Percentiles rank a stretch among this genome's conserved stretches.
phyloP scores from a whole-genome alignment of 2,329 filamentous ascomycete genomes.

The Xylaria arbuscula region DNA sequence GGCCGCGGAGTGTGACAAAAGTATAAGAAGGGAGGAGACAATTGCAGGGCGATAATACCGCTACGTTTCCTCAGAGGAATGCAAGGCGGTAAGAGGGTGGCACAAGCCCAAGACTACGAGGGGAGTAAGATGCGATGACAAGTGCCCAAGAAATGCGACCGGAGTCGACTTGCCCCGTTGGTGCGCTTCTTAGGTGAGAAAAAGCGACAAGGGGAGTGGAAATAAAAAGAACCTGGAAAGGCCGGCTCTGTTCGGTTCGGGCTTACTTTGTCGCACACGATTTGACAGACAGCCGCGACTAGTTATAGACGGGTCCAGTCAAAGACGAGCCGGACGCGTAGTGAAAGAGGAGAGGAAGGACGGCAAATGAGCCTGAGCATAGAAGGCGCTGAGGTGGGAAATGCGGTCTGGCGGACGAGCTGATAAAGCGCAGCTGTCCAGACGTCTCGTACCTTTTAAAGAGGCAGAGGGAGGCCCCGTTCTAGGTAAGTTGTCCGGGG shows the following conservation, averaged over 20 bases:
- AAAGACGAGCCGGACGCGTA: slow-evolving; percentile 29
- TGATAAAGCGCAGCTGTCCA: slow-evolving; percentile 28
- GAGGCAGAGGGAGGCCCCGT: slow-evolving; percentile 2
- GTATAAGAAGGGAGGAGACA: slow-evolving; percentile 14
- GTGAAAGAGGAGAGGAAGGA: slow-evolving; percentile 32
- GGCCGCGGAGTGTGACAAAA: slow-evolving; percentile 17
- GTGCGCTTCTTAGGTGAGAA: slow-evolving; percentile 38
- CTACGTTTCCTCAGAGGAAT: slow-evolving; percentile 17
- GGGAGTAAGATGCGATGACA: slow-evolving; percentile 36
- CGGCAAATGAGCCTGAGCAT: slow-evolving; percentile 11
- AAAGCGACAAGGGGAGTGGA: slow-evolving; percentile 31
- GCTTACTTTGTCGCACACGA: slow-evolving; percentile 42
- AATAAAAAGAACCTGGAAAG: slow-evolving; percentile 37
- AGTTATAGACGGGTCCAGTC: slow-evolving; percentile 34
- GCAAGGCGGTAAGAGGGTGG: slow-evolving; percentile 37
- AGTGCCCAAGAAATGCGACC: slow-evolving; percentile 34
- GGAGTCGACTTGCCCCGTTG: slow-evolving; percentile 38
- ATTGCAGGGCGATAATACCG: slow-evolving; percentile 12
- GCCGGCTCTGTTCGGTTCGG: slow-evolving; percentile 44
- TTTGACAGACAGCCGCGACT: slow-evolving; percentile 42
- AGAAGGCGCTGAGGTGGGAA: slow-evolving; percentile 29
- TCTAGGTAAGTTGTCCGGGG: slow-evolving; percentile 11
- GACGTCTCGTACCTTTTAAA: slow-evolving; percentile 20
- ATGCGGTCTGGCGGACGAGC: slow-evolving; percentile 30
- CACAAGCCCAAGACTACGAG: slow-evolving; percentile 24